Evolutionary conservation across 768 basidiomycete species (phyloP).

Genomic region (Suillus variegatus): DNA sequence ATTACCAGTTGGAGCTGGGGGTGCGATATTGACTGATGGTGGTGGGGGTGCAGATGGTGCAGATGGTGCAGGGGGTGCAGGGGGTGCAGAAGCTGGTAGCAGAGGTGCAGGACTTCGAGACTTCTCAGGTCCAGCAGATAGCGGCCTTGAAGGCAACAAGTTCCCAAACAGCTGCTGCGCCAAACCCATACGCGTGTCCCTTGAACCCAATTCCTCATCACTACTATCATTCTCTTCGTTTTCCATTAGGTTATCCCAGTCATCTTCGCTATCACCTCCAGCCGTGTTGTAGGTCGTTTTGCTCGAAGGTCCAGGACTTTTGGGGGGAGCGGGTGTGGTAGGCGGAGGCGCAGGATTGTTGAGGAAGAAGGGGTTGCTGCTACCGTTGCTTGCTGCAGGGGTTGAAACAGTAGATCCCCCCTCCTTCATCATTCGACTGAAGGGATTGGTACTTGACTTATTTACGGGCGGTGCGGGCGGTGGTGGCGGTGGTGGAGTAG

Average conservation of each 20-base stretch:
- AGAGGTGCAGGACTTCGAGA: conserved; percentile 19
- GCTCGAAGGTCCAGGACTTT: conserved; percentile 53
- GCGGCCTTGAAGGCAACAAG: conserved; percentile 60
- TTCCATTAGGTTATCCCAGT: conserved; percentile 86
- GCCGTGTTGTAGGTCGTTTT: conserved; percentile 66
- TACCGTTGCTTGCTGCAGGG: conserved; percentile 38
- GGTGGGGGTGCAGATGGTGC: conserved; percentile 34
- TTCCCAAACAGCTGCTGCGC: conserved; percentile 80
- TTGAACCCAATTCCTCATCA: conserved; percentile 75
- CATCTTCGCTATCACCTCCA: conserved; percentile 62
- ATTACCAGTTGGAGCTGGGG: conserved; percentile 44
- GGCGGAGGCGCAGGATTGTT: conserved; percentile 43
- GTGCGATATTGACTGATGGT: conserved; percentile 30
- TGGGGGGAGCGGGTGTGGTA: conserved; percentile 36
- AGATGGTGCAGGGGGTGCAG: conserved; percentile 33
- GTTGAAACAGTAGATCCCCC: conserved; percentile 38
- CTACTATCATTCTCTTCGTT: conserved; percentile 69
- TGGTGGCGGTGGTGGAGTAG: conserved; percentile 35
- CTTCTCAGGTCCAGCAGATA: conserved; percentile 48
- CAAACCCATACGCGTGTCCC: conserved; percentile 66
- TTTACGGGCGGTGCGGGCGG: conserved; percentile 29
- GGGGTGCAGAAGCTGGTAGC: conserved; percentile 10
- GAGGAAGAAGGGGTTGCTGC: conserved; percentile 79
- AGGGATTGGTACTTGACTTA: conserved; percentile 76
- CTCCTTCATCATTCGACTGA: conserved; percentile 65